Conservation (phyloP, 2,329 filamentous ascomycete species). For the Chaetomium strumarium region DNA sequence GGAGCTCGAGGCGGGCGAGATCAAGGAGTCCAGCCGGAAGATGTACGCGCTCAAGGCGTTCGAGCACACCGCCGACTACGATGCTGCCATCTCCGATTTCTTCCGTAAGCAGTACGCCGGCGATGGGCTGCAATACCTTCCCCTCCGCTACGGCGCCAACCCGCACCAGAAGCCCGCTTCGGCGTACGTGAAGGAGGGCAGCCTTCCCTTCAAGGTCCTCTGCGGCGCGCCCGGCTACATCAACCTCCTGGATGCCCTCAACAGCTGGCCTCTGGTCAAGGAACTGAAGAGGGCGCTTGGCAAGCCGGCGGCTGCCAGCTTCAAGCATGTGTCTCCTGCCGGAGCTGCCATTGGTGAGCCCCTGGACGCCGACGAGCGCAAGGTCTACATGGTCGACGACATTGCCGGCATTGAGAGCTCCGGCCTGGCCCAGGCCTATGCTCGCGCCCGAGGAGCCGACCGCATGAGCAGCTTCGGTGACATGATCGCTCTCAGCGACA, state of each 20-base stretch:
- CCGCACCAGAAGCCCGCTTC: conserved; percentile 96
- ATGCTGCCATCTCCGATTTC: conserved; percentile 89
- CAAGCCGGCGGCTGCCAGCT: conserved; percentile 87
- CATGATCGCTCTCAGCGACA: conserved; percentile 85
- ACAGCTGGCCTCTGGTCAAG: conserved; percentile 95
- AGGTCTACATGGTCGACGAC: conserved; percentile 98
- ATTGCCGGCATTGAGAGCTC: conserved; percentile 85
- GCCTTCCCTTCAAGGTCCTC: conserved; percentile 91
- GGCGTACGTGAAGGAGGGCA: conserved; percentile 66
- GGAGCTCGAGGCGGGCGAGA: conserved; percentile 81
- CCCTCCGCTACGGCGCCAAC: conserved; percentile 92
- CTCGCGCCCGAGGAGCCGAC: conserved; percentile 89
- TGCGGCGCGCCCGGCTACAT: conserved; percentile 90
- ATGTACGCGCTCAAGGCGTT: conserved; percentile 95
- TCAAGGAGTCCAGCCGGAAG: conserved; percentile 79
- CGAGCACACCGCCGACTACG: conserved; percentile 96
- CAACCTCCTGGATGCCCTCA: conserved; percentile 92
- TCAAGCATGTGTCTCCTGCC: conserved; percentile 98
- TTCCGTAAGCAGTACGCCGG: conserved; percentile 96
- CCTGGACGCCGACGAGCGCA: conserved; percentile 79
- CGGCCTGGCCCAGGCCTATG: conserved; percentile 86
- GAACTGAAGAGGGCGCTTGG: conserved; percentile 86
- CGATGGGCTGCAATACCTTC: conserved; percentile 73
- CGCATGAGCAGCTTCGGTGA: conserved; percentile 99
- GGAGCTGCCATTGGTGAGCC: conserved; percentile 91